Conservation (phyloP, 495 filamentous ascomycete species). For the Amniculicola lignicola region DNA sequence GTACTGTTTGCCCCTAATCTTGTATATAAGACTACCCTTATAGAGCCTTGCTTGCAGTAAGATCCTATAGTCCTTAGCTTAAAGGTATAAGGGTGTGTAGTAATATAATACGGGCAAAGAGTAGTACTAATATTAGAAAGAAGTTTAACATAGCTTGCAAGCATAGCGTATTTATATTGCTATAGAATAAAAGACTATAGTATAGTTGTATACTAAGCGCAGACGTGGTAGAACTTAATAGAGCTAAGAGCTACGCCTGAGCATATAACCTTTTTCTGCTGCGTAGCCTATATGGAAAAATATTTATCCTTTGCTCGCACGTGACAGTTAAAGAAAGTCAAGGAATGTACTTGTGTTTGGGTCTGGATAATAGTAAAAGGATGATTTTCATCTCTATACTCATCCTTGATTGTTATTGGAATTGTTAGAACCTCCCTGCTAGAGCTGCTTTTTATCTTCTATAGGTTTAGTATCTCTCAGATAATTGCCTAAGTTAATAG, state of each 20-base stretch:
- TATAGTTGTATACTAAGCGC: neutral
- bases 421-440: neutral
- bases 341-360: too few species aligned
- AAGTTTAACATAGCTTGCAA: neutral
- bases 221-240: neutral
- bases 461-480: neutral
- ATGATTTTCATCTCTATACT: too few species aligned
- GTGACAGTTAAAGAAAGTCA: too few species aligned
- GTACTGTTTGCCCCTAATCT: neutral
- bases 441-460: neutral
- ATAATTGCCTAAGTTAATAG: neutral
- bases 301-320: neutral
- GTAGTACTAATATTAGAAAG: neutral
- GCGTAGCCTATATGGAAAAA: neutral
- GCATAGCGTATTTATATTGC: neutral
- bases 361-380: too few species aligned
- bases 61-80: neutral
- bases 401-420: neutral
- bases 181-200: neutral
- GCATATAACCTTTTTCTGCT: too few species aligned
- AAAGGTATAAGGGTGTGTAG: neutral
- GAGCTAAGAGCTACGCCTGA: neutral
- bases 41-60: neutral
- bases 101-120: neutral
- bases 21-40: neutral